Percentiles rank a stretch among this genome's conserved stretches.
phyloP scores from a whole-genome alignment of 2,329 filamentous ascomycete genomes.

The Fusarium austroafricanum region DNA sequence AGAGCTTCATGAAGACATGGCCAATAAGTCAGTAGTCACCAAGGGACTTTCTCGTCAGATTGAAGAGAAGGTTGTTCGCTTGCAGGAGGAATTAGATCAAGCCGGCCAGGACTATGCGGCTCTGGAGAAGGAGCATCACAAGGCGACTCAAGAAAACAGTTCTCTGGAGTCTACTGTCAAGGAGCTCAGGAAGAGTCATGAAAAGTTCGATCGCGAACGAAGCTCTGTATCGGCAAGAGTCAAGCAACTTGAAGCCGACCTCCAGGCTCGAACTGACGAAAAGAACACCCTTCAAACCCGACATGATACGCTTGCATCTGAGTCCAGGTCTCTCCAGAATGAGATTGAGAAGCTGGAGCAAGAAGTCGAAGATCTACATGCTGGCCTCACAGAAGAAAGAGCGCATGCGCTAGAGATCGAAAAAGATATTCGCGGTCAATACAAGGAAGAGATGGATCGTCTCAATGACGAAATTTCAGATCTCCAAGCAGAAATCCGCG shows the following conservation, averaged over 20 bases:
- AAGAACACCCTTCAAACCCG: slow-evolving; percentile 77
- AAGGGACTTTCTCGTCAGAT: slow-evolving; percentile 80
- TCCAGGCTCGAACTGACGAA: slow-evolving; percentile 70
- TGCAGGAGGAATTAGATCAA: slow-evolving; percentile 74
- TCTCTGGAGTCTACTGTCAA: slow-evolving; percentile 59
- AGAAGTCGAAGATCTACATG: slow-evolving; percentile 60
- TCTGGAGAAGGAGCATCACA: slow-evolving; percentile 64
- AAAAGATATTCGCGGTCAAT: slow-evolving; percentile 64
- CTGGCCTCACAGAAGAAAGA: slow-evolving; percentile 64
- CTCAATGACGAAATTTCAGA: slow-evolving; percentile 70
- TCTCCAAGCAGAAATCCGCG: slow-evolving; percentile 72
- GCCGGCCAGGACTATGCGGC: slow-evolving; percentile 60
- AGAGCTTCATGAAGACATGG: slow-evolving; percentile 80
- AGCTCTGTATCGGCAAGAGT: slow-evolving; percentile 62
- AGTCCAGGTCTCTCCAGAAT: slow-evolving; percentile 74
- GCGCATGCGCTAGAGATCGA: slow-evolving; percentile 70
- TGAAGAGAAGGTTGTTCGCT: slow-evolving; percentile 74
- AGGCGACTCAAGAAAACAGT: slow-evolving; percentile 60
- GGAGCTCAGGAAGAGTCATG: slow-evolving; percentile 52
- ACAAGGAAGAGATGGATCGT: slow-evolving; percentile 60
- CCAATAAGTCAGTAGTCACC: slow-evolving; percentile 81
- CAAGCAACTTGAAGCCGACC: slow-evolving; percentile 67
- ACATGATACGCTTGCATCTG: slow-evolving; percentile 73
- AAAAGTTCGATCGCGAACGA: slow-evolving; percentile 46
- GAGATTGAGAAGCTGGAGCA: slow-evolving; percentile 67